Evolutionary conservation across 768 basidiomycete genomes (phyloP).

Genomic region (Neoboletus brunneissimus): DNA sequence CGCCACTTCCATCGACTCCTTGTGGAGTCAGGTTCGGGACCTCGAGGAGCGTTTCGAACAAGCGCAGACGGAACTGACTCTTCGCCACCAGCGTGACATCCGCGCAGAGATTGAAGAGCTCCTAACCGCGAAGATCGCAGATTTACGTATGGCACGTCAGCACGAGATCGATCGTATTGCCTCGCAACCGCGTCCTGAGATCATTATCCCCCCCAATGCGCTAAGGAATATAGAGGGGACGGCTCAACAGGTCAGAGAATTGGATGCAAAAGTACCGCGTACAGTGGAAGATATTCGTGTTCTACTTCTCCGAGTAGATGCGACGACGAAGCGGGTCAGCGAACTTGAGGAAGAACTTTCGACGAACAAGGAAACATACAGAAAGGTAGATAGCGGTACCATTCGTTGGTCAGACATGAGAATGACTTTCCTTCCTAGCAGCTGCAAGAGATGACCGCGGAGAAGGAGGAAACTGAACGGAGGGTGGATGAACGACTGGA

Average conservation of each 20-base stretch:
- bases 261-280: conserved; percentile 25
- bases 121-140: conserved; percentile 17
- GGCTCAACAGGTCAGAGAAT: conserved; percentile 12
- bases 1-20: neutral
- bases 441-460: conserved; percentile 14
- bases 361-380: conserved; percentile 11
- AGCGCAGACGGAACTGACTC: conserved; percentile 29
- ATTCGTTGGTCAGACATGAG: neutral
- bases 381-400: conserved; percentile 13
- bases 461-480: conserved; percentile 13
- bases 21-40: conserved; percentile 19
- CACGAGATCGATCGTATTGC: conserved; percentile 18
- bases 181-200: conserved; percentile 14
- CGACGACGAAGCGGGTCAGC: conserved; percentile 17
- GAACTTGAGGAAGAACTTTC: conserved; percentile 25
- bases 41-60: conserved; percentile 33
- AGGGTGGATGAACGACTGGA: conserved; percentile 14
- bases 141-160: conserved; percentile 22
- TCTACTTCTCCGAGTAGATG: conserved; percentile 25
- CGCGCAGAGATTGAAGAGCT: conserved; percentile 18
- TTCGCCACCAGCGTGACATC: conserved; percentile 20
- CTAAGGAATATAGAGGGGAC: conserved; percentile 18
- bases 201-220: conserved; percentile 20
- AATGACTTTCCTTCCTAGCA: conserved; percentile 13
- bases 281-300: conserved; percentile 25